Percentiles rank a stretch among this genome's conserved stretches.
phyloP scores from a whole-genome alignment of 2,329 filamentous ascomycete genomes.

The Lachnellula arida region DNA sequence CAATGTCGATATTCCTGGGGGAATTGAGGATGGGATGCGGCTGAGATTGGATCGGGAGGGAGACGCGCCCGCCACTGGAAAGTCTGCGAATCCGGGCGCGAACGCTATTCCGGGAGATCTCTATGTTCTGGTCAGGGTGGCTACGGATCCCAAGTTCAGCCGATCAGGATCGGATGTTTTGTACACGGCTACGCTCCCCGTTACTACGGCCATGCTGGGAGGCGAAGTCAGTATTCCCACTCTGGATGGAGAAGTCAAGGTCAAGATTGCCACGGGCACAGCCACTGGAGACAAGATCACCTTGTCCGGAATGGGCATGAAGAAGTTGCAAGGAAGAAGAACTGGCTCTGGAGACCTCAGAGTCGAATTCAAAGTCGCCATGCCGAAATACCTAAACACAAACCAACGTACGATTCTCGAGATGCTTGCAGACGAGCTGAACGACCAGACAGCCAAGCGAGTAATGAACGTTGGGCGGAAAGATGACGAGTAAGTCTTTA shows the following conservation, averaged over 20 bases:
- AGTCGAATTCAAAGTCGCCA: slow-evolving; percentile 90
- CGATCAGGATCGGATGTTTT: slow-evolving; percentile 84
- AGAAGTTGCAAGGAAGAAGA: slow-evolving; percentile 66
- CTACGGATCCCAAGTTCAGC: slow-evolving; percentile 85
- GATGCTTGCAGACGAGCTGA: slow-evolving; percentile 95
- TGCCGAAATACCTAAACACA: slow-evolving; percentile 89
- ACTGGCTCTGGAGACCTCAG: slow-evolving; percentile 73
- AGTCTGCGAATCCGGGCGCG: slow-evolving; percentile 56
- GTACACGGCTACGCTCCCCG: slow-evolving; percentile 84
- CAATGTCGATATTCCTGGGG: slow-evolving; percentile 85
- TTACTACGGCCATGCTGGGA: slow-evolving; percentile 89
- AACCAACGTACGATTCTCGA: slow-evolving; percentile 93
- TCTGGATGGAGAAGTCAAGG: slow-evolving; percentile 81
- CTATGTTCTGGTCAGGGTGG: slow-evolving; percentile 84
- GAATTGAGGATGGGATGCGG: slow-evolving; percentile 95
- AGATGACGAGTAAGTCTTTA: slow-evolving; percentile 41
- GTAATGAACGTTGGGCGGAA: slow-evolving; percentile 73
- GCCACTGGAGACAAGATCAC: slow-evolving; percentile 90
- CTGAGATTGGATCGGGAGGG: slow-evolving; percentile 81
- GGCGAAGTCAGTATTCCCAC: slow-evolving; percentile 89
- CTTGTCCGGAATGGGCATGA: slow-evolving; percentile 89
- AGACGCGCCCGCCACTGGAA: slow-evolving; percentile 76
- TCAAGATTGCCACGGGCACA: slow-evolving; percentile 88
- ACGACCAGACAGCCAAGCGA: slow-evolving; percentile 83
- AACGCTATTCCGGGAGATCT: slow-evolving; percentile 77